phyloP scores from a whole-genome alignment of 805 yeast species.

The Kazachstania psychrophila region DNA sequence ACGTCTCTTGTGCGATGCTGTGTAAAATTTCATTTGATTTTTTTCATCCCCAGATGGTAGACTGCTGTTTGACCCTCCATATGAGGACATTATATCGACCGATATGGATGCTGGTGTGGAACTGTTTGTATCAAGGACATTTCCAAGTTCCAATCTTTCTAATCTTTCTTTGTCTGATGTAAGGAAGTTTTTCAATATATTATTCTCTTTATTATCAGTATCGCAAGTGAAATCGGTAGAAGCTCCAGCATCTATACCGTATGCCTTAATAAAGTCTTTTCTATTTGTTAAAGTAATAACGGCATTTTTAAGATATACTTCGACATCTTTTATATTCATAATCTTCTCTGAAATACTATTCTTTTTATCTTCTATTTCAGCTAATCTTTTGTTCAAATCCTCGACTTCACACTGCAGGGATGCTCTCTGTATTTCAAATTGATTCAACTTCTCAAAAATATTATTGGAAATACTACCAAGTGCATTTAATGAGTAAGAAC shows the following conservation, averaged over 20 bases:
- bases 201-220: constrained; percentile 3
- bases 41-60: not conserved
- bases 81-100: not conserved
- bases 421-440: constrained; percentile 54
- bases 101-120: not conserved
- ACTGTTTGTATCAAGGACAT: constrained; percentile 1
- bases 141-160: constrained; percentile 4
- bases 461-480: constrained; percentile 32
- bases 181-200: constrained; percentile 5
- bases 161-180: constrained; percentile 4
- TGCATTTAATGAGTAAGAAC: constrained; percentile 32
- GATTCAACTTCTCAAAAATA: constrained; percentile 40
- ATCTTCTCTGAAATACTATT: constrained; percentile 43
- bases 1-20: constrained; percentile 6
- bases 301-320: constrained; percentile 39
- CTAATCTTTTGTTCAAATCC: constrained; percentile 49
- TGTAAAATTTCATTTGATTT: constrained; percentile 2
- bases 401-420: constrained; percentile 52
- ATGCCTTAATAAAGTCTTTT: constrained; percentile 33
- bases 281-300: constrained; percentile 34
- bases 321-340: constrained; percentile 45
- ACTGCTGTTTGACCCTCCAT: not conserved
- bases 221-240: not conserved
- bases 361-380: constrained; percentile 38
- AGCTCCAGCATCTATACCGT: constrained; percentile 19